phyloP scores from a whole-genome alignment of 2,329 filamentous ascomycete genomes.

The Delphinella strobiligena region DNA sequence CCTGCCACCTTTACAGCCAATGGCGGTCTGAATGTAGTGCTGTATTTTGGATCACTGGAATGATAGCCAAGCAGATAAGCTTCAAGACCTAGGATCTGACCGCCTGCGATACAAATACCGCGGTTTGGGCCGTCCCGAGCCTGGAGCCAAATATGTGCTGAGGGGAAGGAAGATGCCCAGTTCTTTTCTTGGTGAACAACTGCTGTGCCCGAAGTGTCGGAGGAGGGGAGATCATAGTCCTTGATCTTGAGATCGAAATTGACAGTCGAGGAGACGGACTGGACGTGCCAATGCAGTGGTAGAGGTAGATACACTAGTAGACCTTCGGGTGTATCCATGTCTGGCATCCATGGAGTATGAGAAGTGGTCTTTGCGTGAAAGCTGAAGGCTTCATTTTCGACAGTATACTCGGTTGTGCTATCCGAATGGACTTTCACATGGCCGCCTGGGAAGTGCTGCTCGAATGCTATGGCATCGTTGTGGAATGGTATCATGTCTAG shows the following conservation, averaged over 20 bases:
- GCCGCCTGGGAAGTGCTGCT: conserved; percentile 28
- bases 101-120: conserved; percentile 25
- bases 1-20: conserved; percentile 27
- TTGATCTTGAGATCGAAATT: conserved; percentile 28
- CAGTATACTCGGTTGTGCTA: conserved; percentile 25
- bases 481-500: conserved; percentile 24
- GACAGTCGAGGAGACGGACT: conserved; percentile 30
- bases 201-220: conserved; percentile 21
- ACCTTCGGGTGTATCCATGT: conserved; percentile 31
- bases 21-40: conserved; percentile 31
- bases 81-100: conserved; percentile 27
- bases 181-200: conserved; percentile 40
- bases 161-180: conserved; percentile 35
- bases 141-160: conserved; percentile 31
- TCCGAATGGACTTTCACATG: conserved; percentile 24
- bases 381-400: conserved; percentile 23
- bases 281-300: conserved; percentile 41
- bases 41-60: conserved; percentile 14
- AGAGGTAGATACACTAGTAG: conserved; percentile 33
- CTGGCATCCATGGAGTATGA: conserved; percentile 26
- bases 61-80: conserved; percentile 37
- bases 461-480: conserved; percentile 24
- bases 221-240: conserved; percentile 14
- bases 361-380: conserved; percentile 28
- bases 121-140: conserved; percentile 16